A percentile compares a stretch with the other conserved stretches of the same genome.
phyloP scores from a whole-genome alignment of 1,284 basidiomycete genomes.

The Malassezia cuniculi region DNA sequence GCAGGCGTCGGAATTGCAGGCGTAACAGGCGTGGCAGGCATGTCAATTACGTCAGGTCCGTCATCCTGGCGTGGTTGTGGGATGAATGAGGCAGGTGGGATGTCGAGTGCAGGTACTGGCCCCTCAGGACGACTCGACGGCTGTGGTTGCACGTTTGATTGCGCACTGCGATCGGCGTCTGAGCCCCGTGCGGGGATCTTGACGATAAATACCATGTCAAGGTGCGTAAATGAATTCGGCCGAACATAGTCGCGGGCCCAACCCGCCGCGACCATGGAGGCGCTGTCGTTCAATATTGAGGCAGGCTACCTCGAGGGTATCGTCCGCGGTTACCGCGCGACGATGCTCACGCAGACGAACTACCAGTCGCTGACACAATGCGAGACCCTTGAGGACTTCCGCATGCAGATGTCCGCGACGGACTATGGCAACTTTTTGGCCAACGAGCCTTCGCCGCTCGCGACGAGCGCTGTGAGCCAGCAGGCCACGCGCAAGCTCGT shows the following conservation, averaged over 20 bases:
- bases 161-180: too few species aligned
- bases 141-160: too few species aligned
- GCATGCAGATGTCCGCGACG: slow-evolving; percentile 69
- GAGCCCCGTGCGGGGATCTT: slow-evolving; percentile 23
- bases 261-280: slow-evolving; percentile 21
- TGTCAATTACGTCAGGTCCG: too few species aligned
- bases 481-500: slow-evolving; percentile 89
- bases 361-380: slow-evolving; percentile 93
- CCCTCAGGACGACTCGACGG: background rate
- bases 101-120: background rate
- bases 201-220: slow-evolving; percentile 33
- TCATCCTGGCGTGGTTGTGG: too few species aligned
- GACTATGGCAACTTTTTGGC: slow-evolving; percentile 98
- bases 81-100: background rate
- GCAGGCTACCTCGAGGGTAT: slow-evolving; percentile 56
- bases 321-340: slow-evolving; percentile 84
- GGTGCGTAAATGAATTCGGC: slow-evolving; percentile 8
- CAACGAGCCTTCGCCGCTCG: slow-evolving; percentile 88
- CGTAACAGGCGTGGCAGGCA: too few species aligned
- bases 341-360: slow-evolving; percentile 72
- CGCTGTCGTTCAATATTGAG: slow-evolving; percentile 40
- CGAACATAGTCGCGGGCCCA: slow-evolving; percentile 2
- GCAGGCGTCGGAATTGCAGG: background rate
- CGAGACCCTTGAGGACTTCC: slow-evolving; percentile 73
- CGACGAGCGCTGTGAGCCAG: slow-evolving; percentile 86